Evolutionary conservation across 179 eudicot genomes (phyloP).

Genomic region (Beta macrorhiza): DNA sequence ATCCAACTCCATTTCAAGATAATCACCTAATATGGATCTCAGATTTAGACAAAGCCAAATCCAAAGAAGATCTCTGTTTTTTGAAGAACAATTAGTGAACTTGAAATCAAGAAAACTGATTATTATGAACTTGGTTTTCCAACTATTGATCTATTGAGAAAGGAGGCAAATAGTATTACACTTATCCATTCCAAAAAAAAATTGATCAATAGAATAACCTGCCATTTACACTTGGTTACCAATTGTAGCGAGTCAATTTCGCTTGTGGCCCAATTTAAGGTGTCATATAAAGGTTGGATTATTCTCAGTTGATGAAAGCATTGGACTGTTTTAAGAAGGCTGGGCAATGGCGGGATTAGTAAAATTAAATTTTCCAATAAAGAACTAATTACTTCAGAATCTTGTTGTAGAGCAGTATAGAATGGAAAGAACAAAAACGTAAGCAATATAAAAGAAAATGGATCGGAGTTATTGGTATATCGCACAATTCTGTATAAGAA

Average conservation of each 20-base stretch:
- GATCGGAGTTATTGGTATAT: neutral
- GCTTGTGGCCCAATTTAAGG: too few relatives aligned
- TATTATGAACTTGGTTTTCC: neutral
- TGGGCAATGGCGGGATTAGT: too few relatives aligned
- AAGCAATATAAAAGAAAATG: neutral
- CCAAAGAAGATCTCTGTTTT: constrained; percentile 7
- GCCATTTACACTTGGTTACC: too few relatives aligned
- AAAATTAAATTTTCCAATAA: too few relatives aligned
- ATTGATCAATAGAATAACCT: too few relatives aligned
- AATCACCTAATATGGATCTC: neutral
- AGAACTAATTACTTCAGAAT: neutral
- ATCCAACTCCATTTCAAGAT: neutral
- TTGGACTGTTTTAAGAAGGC: too few relatives aligned
- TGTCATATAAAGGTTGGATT: too few relatives aligned
- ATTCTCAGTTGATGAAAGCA: too few relatives aligned
- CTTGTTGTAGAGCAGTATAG: neutral
- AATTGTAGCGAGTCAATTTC: too few relatives aligned
- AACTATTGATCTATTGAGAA: neutral
- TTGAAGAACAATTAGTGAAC: neutral
- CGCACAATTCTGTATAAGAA: neutral
- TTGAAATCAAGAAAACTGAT: neutral
- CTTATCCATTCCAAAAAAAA: neutral
- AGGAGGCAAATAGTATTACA: neutral
- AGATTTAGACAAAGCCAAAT: neutral
- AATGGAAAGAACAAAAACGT: neutral